Evolutionary conservation across 1,139 yeast genomes (phyloP).

Genomic region (Geotrichum phurueaensis): DNA sequence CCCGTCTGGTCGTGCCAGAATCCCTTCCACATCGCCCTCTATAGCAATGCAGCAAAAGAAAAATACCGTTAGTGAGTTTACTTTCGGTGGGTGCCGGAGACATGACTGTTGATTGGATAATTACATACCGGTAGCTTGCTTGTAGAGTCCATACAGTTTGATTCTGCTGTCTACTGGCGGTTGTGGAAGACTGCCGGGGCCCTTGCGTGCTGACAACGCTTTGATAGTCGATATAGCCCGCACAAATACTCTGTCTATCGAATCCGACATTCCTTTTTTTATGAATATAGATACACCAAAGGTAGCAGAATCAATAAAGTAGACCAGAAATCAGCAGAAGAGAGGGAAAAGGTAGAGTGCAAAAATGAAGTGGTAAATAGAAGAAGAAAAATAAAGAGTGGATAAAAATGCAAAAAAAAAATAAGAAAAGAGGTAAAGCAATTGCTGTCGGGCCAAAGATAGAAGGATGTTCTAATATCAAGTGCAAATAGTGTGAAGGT

Average conservation of each 20-base stretch:
- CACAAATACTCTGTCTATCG: constrained; percentile 62
- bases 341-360: neutral
- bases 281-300: neutral
- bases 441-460: too few relatives aligned
- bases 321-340: neutral
- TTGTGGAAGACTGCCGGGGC: constrained; percentile 65
- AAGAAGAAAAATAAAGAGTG: too few relatives aligned
- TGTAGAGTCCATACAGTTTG: constrained; percentile 70
- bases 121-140: constrained; percentile 57
- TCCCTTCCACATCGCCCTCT: constrained; percentile 71
- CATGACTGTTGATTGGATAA: constrained; percentile 2
- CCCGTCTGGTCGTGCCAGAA: constrained; percentile 62
- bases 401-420: too few relatives aligned
- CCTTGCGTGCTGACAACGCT: constrained; percentile 62
- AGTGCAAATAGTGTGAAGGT: too few relatives aligned
- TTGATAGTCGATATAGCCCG: constrained; percentile 77
- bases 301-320: neutral
- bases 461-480: neutral
- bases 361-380: too few relatives aligned
- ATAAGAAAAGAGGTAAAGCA: too few relatives aligned
- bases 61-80: neutral
- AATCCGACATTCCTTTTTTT: constrained; percentile 22
- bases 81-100: constrained; percentile 4
- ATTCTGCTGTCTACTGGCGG: constrained; percentile 74
- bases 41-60: neutral